These are phyloP conservation scores for Saccharomycopsis sp. DNA, from an alignment of 805 yeast genomes.

Conservation along the genomic window DNA sequence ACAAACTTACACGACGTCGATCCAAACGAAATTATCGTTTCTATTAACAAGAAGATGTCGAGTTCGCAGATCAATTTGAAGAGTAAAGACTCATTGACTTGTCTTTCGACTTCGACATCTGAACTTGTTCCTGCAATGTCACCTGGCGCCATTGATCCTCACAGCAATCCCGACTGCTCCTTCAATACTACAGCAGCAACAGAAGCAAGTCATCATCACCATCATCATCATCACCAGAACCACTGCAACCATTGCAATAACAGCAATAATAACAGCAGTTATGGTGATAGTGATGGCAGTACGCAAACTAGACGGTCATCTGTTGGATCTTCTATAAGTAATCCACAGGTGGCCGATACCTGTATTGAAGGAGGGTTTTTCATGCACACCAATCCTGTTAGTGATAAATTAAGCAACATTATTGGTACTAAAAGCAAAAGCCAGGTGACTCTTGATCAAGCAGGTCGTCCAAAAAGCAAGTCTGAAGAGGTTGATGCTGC, in stretches of 20 bases:
- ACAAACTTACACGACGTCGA: neutral
- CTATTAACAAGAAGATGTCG: neutral
- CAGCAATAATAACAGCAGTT: no score
- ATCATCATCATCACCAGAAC: no score
- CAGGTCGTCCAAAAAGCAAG: constrained; percentile 21
- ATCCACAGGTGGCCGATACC: constrained; percentile 23
- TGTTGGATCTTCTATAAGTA: constrained; percentile 19
- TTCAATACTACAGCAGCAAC: neutral
- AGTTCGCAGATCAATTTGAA: constrained; percentile 7
- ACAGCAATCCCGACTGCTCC: no score
- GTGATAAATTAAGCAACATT: constrained; percentile 25
- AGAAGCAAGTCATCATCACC: no score
- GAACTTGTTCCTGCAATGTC: neutral
- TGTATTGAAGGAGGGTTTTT: constrained; percentile 31
- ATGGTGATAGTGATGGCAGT: no score
- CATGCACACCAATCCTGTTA: constrained; percentile 24
- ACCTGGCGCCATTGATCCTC: neutral
- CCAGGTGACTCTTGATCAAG: constrained; percentile 7
- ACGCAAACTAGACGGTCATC: no score
- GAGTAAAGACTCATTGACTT: constrained; percentile 4
- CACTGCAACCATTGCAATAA: no score
- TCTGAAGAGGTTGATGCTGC: constrained; percentile 4
- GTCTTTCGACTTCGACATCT: neutral
- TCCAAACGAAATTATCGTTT: neutral
- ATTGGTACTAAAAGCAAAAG: constrained; percentile 21